Evolutionary conservation across 1,284 basidiomycete genomes (phyloP).

Genomic region (Coriolopsis trogii): DNA sequence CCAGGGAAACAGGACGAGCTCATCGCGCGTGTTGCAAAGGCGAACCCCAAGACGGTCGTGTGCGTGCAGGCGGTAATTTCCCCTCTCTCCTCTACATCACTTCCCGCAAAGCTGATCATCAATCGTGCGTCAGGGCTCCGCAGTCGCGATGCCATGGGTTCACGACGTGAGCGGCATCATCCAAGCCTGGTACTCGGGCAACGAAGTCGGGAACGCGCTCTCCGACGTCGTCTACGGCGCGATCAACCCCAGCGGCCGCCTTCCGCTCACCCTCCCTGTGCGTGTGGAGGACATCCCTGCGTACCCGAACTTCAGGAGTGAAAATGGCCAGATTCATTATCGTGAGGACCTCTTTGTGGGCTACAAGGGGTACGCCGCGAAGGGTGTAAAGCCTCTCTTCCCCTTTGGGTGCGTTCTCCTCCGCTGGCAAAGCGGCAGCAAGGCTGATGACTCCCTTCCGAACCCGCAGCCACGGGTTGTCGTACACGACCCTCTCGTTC

Average conservation of each 20-base stretch:
- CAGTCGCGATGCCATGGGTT: constrained; percentile 70
- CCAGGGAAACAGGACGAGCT: constrained; percentile 67
- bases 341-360: constrained; percentile 71
- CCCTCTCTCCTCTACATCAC: not conserved
- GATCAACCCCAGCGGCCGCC: constrained; percentile 70
- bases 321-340: constrained; percentile 68
- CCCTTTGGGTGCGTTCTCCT: constrained; percentile 58
- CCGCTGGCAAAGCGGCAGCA: no score
- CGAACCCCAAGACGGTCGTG: constrained; percentile 67
- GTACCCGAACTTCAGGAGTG: constrained; percentile 58
- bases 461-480: constrained; percentile 59
- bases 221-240: constrained; percentile 75
- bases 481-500: constrained; percentile 71
- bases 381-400: constrained; percentile 60
- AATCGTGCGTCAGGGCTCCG: constrained; percentile 51
- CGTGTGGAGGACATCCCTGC: constrained; percentile 69
- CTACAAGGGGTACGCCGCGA: constrained; percentile 71
- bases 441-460: no score
- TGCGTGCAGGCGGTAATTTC: constrained; percentile 64
- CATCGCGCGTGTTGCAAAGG: constrained; percentile 57
- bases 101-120: constrained; percentile 3
- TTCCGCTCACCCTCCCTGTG: constrained; percentile 70
- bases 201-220: constrained; percentile 76
- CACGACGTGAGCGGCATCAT: constrained; percentile 53
- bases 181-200: constrained; percentile 75